phyloP scores from a whole-genome alignment of 345 rosid genomes.

The Mallotus nudiflorus region DNA sequence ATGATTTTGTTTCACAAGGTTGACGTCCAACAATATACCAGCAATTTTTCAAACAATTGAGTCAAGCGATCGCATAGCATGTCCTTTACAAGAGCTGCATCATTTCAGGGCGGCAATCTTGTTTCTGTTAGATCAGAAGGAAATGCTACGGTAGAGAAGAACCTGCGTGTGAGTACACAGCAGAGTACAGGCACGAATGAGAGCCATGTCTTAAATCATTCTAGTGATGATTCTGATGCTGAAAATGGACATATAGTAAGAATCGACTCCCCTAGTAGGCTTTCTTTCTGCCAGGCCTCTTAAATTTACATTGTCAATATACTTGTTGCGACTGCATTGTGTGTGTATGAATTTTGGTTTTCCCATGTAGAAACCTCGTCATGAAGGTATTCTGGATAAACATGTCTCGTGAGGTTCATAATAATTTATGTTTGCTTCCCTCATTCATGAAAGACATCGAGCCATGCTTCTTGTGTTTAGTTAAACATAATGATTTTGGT shows the following conservation, averaged over 20 bases:
- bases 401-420: no score
- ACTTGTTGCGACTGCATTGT: not conserved
- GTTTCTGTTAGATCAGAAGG: constrained; percentile 61
- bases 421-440: no score
- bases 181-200: constrained; percentile 20
- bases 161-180: constrained; percentile 21
- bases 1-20: constrained; percentile 40
- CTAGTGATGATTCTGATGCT: constrained; percentile 60
- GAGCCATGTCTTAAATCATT: constrained; percentile 24
- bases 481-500: no score
- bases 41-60: constrained; percentile 38
- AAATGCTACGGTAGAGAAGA: constrained; percentile 34
- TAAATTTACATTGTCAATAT: constrained; percentile 15
- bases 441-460: no score
- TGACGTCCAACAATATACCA: constrained; percentile 35
- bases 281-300: constrained; percentile 53
- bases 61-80: constrained; percentile 43
- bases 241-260: constrained; percentile 61
- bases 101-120: constrained; percentile 27
- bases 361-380: not conserved
- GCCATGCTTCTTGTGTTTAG: no score
- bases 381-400: not conserved
- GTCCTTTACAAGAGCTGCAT: constrained; percentile 40
- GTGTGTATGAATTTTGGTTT: not conserved
- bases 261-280: constrained; percentile 78